Evolutionary conservation across 2,329 filamentous ascomycete species (phyloP), one percentile per base, ranked within the genome.

Genomic region (Aureobasidium sp.): DNA sequence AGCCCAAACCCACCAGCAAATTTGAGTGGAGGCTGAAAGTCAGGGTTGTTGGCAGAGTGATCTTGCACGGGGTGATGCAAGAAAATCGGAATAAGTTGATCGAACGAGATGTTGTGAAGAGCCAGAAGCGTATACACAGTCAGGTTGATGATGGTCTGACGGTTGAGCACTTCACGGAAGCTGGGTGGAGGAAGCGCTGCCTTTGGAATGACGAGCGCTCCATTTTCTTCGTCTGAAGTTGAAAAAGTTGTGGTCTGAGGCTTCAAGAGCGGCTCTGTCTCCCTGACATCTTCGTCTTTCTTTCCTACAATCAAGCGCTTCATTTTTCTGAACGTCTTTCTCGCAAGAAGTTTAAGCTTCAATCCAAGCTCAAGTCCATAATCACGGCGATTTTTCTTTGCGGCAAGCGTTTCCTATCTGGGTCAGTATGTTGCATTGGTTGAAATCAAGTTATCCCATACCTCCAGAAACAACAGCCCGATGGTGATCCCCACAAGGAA

Each of bases 61-160:
- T 74, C 68, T 60, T 83, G 75, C 1, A 69, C 69, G 0, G 86
- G 85, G 59, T 88, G 85, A 69, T 95, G 87, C 63, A 96, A 79
- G 67, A 95, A 95, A 1, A 96, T 88, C 3, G 90, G 87, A 1
- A 97, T 79, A 2, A 91, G 76, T 64, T 95, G 90, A 68, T 97
- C 91, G 64, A 84, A 96, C 1, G 88, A 84, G 34, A 94, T 82
- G 0, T 82, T 84, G 68, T 95, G 90, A 44, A 94, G 77, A 0
- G 89, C 86, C 16, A 97, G 76, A 45, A 93, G 75, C 1, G 85
- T 85, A 68, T 97, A 96, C 0, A 84, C 78, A 2, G 88, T 57
- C 1, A 97, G 75, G 59, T 90, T 87, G 53, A 93, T 75, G 27
- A 79, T 76, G 0, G 88, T 87, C 67, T 95, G 88, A 1, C 74